Base-by-base conservation (phyloP, 2,329 filamentous ascomycete species). In the Diplocarpon rosae region DNA sequence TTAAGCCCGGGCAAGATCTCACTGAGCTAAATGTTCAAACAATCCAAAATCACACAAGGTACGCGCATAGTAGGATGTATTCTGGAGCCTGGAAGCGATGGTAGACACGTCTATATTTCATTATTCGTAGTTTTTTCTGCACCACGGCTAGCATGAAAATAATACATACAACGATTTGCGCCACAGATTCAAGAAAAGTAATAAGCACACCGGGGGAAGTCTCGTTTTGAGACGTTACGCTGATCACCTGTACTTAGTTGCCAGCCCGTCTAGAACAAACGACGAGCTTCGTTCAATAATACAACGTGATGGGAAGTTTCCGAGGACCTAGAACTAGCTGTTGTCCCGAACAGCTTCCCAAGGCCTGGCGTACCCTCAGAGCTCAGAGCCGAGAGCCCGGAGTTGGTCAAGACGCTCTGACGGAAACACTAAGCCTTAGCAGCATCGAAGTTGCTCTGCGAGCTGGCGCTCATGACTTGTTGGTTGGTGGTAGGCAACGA, bases 381-480 rank as follows among this genome's bases (percentile, higher is more conserved):
- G 37, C 27, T 38, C 17, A 27, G 43, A 39, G 37, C 13, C 6
- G 41, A 37, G 28, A 33, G 37, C 20, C 36, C 34, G 38, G 32
- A 43, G 20, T 16, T 40, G 17, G 27, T 36, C 24, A 42, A 32
- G 16, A 6, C 10, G 20, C 35, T 13, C 34, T 31, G 30, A 28
- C 3, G 34, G 40, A 28, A 4, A 8, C n/a, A 9, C 13, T 57
- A 61, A 30, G 57, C 57, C 37, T 54, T 56, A 64, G 90, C 89
- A 49, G 83, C 83, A 64, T 96, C 90, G 59, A 85, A 78, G 74
- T 81, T 87, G 69, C 89, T 95, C 67, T 89, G 82, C 52, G 85
- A 83, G 70, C 89, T 95, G 17, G 90, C 87, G 64, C 89, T 95
- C 68, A 93, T 83, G 1, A 78, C 77, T 36, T 77, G 69, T 57